phyloP scores from a whole-genome alignment of 192 early-diverging fungal species.

The Mortierella alpina region DNA sequence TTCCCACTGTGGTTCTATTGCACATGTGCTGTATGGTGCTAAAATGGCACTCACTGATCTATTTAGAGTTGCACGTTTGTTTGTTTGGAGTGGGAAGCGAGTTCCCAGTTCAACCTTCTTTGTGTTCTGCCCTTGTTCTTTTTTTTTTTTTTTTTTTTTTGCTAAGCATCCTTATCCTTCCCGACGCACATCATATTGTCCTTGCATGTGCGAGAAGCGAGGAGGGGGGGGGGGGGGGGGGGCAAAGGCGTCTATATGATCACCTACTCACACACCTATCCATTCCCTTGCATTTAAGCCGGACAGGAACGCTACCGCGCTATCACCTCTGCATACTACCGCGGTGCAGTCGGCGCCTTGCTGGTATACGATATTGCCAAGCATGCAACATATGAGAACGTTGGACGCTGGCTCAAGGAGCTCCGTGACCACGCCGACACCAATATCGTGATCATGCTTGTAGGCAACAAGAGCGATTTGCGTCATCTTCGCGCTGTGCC shows the following conservation, averaged over 20 bases:
- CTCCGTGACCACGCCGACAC: conserved; percentile 95
- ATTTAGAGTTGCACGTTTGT: conserved; percentile 17
- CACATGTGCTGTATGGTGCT: too few relatives aligned
- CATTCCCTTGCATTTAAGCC: conserved; percentile 50
- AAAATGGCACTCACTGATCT: too few relatives aligned
- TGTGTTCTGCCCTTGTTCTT: not conserved
- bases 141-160: conserved; percentile 8
- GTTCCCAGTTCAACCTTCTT: conserved; percentile 37
- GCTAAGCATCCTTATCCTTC: conserved; percentile 4
- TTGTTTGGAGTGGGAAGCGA: conserved; percentile 8
- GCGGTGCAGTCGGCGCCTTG: conserved; percentile 96
- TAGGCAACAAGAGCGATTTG: conserved; percentile 99
- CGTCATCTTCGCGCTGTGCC: conserved; percentile 95
- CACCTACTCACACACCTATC: not conserved
- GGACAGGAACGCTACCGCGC: conserved; percentile 86
- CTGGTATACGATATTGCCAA: conserved; percentile 99
- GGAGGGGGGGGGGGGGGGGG: too few relatives aligned
- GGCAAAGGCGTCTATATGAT: not conserved
- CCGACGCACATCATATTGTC: not conserved
- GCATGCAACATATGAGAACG: conserved; percentile 95
- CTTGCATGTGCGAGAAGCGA: not conserved
- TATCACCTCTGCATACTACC: conserved; percentile 91
- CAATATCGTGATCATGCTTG: conserved; percentile 99
- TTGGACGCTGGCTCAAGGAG: conserved; percentile 98
- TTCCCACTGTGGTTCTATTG: too few relatives aligned